Base-by-base conservation (phyloP, 2,329 filamentous ascomycete genomes). In the Calonectria ilicicola region DNA sequence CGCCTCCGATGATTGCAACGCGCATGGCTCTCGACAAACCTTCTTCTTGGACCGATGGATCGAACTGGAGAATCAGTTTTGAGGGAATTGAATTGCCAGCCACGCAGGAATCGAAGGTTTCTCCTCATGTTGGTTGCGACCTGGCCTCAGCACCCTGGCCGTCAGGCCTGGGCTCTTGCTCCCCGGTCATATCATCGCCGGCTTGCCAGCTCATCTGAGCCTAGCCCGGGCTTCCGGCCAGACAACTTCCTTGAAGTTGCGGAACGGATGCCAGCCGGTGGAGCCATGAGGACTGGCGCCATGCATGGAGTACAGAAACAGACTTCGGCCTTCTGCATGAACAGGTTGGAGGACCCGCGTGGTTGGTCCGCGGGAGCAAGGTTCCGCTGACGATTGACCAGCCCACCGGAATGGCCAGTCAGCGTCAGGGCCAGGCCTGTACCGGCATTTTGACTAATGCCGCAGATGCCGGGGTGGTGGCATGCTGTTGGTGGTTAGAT, bases 1-100 rank as follows among this genome's bases (percentile, higher is more conserved):
- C 84, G 44, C 80, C 84, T 29, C 84, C 84, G 75, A 85, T 84
- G 75, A 86, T 80, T 44, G 84, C 84, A 62, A 86, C 83, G 58
- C 81, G 80, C 79, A 80, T 80, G 35, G 23, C 63, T 14, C 26
- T 42, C 46, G 8, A 42, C 26, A 27, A 32, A 40, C 26, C 12
- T 29, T 26, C 38, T 60, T 64, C 23, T 46, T 21, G 14, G 15
- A 29, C 32, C 15, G 53, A 60, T 40, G 21, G 53, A 27, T 60
- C 35, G n/a, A 60, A 29, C 17, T 15, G 32, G 7, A 10, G 46
- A 51, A n/a, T 63, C 38, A 21, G 8, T 42, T 63, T 47, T 64
- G 69, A 72, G 64, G 56, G 26, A 67, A 71, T 71, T 56, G 53
- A 19, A 15, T 60, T 14, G 32, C 17, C 53, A 40, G 35, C n/a